Base-by-base conservation (phyloP, 345 rosid genomes). In the Rhizophora apiculata region DNA sequence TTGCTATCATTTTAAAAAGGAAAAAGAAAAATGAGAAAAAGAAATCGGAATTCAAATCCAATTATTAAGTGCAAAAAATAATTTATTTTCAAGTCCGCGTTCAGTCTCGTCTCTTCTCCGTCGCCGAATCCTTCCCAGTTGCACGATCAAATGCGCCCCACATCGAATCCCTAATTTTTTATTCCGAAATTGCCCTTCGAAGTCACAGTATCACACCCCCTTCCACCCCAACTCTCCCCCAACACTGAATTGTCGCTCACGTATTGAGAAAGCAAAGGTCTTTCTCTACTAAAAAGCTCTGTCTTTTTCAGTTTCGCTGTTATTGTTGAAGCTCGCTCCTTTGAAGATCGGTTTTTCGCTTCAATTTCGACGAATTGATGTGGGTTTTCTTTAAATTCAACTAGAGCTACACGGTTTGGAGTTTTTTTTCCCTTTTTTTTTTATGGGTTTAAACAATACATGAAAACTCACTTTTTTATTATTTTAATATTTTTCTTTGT, bases 51-150 rank as follows among this genome's bases (percentile, higher is more conserved):
- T 52, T 71, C 63, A 71, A 71, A 43, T 30, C 29, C 46, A 29
- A 55, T 22, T 29, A 55, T 71, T n/a, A 63, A 63, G 24, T 24
- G 24, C 68, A 19, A 8, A 48, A 11, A 27, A 68, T 26, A 56
- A 55, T 49, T 51, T 31, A 72, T 65, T 74, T 82, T 82, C 73
- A 77, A 73, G 85, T 80, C 87, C 90, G 78, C 39, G 18, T 68
- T 67, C 68, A 31, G 74, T 76, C 72, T 59, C 63, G 46, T 18
- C 79, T 15, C 2, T 46, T 3, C 65, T 57, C 66, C 22, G 29
- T 56, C 60, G 60, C 16, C 29, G 29, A 10, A 15, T 24, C 16
- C 26, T 65, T 54, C 37, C 55, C 55, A 24, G 32, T 68, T 53
- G 64, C 57, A 26, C 69, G 56, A 66, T 61, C 66, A 69, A 63